Percentiles rank a stretch among this genome's conserved stretches.
Evolutionary conservation across 352 stramenopile species (phyloP).

Genomic region (Thalassiosira ordinaria): DNA sequence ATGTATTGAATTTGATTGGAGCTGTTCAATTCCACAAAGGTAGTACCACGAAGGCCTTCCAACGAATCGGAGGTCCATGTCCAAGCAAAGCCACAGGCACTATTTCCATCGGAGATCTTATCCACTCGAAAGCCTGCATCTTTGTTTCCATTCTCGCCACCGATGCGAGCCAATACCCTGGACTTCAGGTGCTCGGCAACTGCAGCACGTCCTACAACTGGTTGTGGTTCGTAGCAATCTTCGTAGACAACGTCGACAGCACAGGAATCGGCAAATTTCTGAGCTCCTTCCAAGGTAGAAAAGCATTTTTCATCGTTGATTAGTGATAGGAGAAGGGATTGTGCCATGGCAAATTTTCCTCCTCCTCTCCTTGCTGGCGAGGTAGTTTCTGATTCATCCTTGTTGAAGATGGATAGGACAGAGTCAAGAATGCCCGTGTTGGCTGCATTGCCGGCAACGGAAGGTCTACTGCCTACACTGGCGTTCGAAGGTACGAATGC

Average conservation of each 20-base stretch:
- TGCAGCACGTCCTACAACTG: conserved; percentile 57
- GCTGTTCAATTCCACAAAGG: conserved; percentile 76
- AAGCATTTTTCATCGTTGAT: conserved; percentile 74
- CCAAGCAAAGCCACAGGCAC: conserved; percentile 77
- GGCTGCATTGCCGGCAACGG: neutral
- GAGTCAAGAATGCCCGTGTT: conserved; percentile 9
- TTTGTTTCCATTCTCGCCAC: conserved; percentile 16
- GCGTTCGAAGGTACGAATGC: conserved; percentile 1
- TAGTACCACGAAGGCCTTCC: conserved; percentile 77
- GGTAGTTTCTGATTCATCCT: conserved; percentile 6
- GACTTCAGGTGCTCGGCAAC: conserved; percentile 59
- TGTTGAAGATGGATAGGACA: conserved; percentile 18
- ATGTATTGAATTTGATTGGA: conserved; percentile 72
- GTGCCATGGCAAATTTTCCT: conserved; percentile 32
- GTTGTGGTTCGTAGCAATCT: conserved; percentile 75
- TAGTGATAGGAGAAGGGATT: conserved; percentile 46
- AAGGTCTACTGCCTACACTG: neutral
- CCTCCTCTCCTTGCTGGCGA: neutral
- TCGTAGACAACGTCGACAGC: conserved; percentile 67
- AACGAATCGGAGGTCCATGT: conserved; percentile 58
- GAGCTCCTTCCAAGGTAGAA: conserved; percentile 53
- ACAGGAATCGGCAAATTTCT: conserved; percentile 72
- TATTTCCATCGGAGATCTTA: conserved; percentile 70
- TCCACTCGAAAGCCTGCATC: conserved; percentile 64
- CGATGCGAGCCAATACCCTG: conserved; percentile 51